Evolutionary conservation across 2,329 filamentous ascomycete species (phyloP).

Genomic region (Colletotrichum simmondsii): DNA sequence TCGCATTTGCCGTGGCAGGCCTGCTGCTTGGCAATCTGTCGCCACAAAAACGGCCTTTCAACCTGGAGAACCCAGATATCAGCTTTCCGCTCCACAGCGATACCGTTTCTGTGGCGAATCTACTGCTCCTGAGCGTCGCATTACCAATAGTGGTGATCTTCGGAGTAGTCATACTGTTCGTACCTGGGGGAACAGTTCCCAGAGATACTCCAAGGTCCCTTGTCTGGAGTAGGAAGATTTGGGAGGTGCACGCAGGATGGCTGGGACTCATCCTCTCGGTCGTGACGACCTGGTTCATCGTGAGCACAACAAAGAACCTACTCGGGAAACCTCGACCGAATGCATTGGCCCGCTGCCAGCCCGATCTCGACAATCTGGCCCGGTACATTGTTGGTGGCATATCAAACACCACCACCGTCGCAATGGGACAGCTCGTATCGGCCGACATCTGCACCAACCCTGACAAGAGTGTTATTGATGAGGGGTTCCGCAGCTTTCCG

Average conservation of each 20-base stretch:
- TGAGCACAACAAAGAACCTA: constrained; percentile 78
- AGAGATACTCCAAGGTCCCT: constrained; percentile 64
- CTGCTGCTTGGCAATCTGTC: constrained; percentile 60
- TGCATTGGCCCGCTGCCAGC: constrained; percentile 76
- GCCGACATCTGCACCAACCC: constrained; percentile 75
- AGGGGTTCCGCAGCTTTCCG: constrained; percentile 78
- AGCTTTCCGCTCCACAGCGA: constrained; percentile 74
- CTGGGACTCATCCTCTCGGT: constrained; percentile 77
- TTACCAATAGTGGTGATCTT: constrained; percentile 70
- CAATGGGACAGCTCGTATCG: constrained; percentile 69
- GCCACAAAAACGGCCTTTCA: constrained; percentile 72
- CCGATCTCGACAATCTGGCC: constrained; percentile 68
- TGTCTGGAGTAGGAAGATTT: constrained; percentile 78
- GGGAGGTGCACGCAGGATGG: constrained; percentile 83
- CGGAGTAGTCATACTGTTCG: constrained; percentile 68
- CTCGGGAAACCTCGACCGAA: constrained; percentile 75
- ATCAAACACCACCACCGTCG: constrained; percentile 55
- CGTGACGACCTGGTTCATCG: constrained; percentile 75
- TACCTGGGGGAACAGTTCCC: constrained; percentile 71
- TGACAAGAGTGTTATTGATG: constrained; percentile 65
- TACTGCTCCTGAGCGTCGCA: too few relatives aligned
- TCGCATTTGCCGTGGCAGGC: constrained; percentile 58
- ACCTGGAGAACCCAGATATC: constrained; percentile 72
- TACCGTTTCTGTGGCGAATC: constrained; percentile 60
- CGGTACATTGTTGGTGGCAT: constrained; percentile 68